These are phyloP conservation scores for Tetragonia tetragonoides DNA, from an alignment of 148 eudicot species.

Conservation along the genomic window DNA sequence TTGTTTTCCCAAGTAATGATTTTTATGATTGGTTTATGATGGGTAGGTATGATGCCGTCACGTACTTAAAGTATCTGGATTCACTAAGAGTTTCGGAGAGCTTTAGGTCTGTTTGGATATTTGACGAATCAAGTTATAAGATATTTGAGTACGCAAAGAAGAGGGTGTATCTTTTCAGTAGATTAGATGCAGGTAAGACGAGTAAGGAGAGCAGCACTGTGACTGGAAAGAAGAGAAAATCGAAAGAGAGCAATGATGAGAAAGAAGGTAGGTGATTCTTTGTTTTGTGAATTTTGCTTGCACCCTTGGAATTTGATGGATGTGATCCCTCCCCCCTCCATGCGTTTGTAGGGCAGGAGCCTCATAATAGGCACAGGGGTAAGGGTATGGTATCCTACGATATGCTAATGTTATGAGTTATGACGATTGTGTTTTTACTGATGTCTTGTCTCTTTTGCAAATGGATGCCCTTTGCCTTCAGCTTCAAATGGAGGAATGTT, in stretches of 20 bases:
- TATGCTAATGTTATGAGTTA: neutral
- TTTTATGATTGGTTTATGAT: neutral
- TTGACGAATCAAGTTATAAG: slow-evolving; percentile 94
- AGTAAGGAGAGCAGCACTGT: slow-evolving; percentile 35
- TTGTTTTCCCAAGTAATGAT: too few species aligned
- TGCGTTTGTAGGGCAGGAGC: neutral
- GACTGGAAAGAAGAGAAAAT: slow-evolving; percentile 68
- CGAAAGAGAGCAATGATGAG: slow-evolving; percentile 36
- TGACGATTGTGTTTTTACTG: slow-evolving; percentile 1
- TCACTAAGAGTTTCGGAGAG: slow-evolving; percentile 97
- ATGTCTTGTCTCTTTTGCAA: slow-evolving; percentile 16
- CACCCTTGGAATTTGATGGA: neutral
- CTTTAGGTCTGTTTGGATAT: slow-evolving; percentile 98
- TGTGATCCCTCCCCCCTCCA: neutral
- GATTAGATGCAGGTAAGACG: slow-evolving; percentile 45
- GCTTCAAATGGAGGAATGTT: slow-evolving; percentile 41
- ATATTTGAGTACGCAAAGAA: slow-evolving; percentile 96
- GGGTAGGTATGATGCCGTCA: slow-evolving; percentile 94
- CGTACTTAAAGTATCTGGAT: slow-evolving; percentile 97
- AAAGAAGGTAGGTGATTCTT: slow-evolving; percentile 43
- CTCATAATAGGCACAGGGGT: neutral
- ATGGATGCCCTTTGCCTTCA: slow-evolving; percentile 34
- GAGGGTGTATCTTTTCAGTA: slow-evolving; percentile 72
- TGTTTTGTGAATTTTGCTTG: neutral
- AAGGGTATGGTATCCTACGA: neutral